A percentile compares a stretch with the other conserved stretches of the same genome.
Evolutionary conservation across 192 early-diverging fungal genomes (phyloP).

Genomic region (Podochytrium sp.): DNA sequence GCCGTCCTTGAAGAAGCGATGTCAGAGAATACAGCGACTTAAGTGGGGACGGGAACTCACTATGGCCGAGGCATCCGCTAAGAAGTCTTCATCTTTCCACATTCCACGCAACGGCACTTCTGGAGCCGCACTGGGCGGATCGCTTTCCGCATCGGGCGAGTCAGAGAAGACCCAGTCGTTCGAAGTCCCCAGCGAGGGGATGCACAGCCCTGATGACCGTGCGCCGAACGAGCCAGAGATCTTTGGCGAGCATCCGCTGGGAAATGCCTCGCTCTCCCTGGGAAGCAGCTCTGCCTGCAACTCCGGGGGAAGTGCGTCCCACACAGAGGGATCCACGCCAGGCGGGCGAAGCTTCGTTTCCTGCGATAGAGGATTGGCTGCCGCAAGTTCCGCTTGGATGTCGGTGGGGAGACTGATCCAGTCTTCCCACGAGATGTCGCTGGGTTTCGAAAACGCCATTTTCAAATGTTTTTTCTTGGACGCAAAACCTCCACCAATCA

Average conservation of each 20-base stretch:
- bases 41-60: conserved; percentile 9
- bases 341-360: neutral
- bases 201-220: neutral
- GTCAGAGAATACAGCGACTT: neutral
- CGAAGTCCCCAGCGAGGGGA: neutral
- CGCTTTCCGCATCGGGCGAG: neutral
- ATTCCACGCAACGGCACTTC: too few species aligned
- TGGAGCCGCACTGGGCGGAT: neutral
- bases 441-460: too few species aligned
- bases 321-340: neutral
- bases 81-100: conserved; percentile 23
- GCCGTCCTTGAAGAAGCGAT: neutral
- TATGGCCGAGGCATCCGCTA: conserved; percentile 23
- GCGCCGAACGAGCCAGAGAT: neutral
- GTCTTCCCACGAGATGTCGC: neutral
- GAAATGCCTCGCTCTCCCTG: neutral
- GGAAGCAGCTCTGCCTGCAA: neutral
- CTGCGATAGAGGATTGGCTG: neutral
- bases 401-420: neutral
- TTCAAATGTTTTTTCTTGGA: too few species aligned
- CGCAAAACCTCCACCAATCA: too few species aligned
- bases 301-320: conserved; percentile 7
- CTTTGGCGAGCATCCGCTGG: neutral
- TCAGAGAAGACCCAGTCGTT: neutral
- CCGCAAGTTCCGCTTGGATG: neutral